Conservation (phyloP, 1,139 yeast species). For the Pichia sp. region DNA sequence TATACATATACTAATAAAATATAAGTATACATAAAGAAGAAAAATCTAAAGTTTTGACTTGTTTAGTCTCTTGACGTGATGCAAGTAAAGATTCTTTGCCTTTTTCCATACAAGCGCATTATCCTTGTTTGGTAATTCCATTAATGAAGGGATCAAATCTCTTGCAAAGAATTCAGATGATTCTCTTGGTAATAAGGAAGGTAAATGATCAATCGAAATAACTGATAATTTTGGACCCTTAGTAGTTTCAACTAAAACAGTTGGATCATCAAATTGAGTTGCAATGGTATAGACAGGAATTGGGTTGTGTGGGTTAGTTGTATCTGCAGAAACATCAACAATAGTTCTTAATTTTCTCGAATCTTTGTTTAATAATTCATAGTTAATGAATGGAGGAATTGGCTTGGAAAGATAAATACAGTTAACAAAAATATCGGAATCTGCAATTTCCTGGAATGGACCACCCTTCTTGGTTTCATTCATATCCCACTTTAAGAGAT, state of each 20-base stretch:
- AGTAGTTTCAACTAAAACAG: slow-evolving; percentile 71
- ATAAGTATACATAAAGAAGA: neutral
- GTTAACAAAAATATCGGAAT: slow-evolving; percentile 84
- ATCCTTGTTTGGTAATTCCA: slow-evolving; percentile 73
- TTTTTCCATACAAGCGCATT: slow-evolving; percentile 86
- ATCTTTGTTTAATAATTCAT: slow-evolving; percentile 54
- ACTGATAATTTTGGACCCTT: slow-evolving; percentile 84
- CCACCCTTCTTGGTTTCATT: slow-evolving; percentile 96
- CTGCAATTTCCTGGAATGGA: slow-evolving; percentile 87
- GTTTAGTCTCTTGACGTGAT: slow-evolving; percentile 65
- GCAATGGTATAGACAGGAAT: slow-evolving; percentile 87
- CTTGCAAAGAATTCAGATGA: slow-evolving; percentile 85
- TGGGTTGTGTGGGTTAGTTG: slow-evolving; percentile 97
- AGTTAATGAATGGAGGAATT: slow-evolving; percentile 83
- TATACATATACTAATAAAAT: neutral
- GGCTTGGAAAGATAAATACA: slow-evolving; percentile 92
- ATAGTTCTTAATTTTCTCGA: slow-evolving; percentile 79
- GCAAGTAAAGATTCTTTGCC: slow-evolving; percentile 76
- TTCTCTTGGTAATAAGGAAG: slow-evolving; percentile 92
- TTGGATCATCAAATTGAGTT: slow-evolving; percentile 86
- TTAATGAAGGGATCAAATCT: slow-evolving; percentile 82
- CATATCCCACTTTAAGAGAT: slow-evolving; percentile 92
- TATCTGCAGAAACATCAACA: slow-evolving; percentile 97
- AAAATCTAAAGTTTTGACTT: slow-evolving; percentile 19
- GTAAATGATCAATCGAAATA: slow-evolving; percentile 94